These are phyloP conservation scores for Mycotypha africana DNA, from an alignment of 371 early-diverging fungal genomes.

Conservation along the genomic window DNA sequence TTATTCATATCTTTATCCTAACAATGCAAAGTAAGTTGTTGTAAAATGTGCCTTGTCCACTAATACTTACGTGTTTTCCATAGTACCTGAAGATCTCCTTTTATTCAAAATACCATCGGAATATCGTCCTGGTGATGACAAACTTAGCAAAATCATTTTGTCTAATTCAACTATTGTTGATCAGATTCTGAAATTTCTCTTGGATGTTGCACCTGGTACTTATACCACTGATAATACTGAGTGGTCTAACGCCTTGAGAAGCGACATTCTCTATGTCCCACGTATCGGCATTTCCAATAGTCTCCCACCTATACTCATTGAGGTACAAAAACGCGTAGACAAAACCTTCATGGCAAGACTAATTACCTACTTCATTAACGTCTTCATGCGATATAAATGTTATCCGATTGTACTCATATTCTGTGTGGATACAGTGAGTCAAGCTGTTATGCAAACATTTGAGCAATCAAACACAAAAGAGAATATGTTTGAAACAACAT, in stretches of 20 bases:
- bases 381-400: neutral
- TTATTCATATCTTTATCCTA: neutral
- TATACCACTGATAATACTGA: conserved; percentile 2
- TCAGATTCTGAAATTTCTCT: neutral
- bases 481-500: neutral
- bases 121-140: conserved; percentile 2
- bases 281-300: neutral
- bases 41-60: conserved; percentile 1
- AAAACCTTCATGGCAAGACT: conserved; percentile 2
- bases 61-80: conserved; percentile 2
- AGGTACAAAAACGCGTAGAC: conserved; percentile 3
- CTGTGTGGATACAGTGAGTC: conserved; percentile 1
- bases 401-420: conserved; percentile 1
- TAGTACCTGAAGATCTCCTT: conserved; percentile 4
- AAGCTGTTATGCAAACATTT: conserved; percentile 1
- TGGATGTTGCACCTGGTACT: neutral
- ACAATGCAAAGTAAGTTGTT: conserved; percentile 2
- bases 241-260: neutral
- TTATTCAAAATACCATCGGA: conserved; percentile 1
- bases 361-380: neutral
- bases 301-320: conserved; percentile 6
- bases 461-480: neutral
- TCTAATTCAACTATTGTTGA: conserved; percentile 1
- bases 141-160: conserved; percentile 2
- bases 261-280: conserved; percentile 2